These are phyloP conservation scores for Yamadazyma epiphylla DNA, from an alignment of 1,139 yeast species.

Conservation along the genomic window DNA sequence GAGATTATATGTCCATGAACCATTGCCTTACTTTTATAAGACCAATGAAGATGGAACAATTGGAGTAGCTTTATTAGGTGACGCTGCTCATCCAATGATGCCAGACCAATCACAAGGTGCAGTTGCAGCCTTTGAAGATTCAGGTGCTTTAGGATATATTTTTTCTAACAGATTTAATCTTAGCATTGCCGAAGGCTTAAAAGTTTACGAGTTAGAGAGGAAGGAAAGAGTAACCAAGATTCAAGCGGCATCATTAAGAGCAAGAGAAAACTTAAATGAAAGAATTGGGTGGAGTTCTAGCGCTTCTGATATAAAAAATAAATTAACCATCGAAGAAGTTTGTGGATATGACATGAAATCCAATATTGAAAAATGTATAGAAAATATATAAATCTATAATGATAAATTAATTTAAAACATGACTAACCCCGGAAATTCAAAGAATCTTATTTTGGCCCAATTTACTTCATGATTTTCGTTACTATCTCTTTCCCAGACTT, in stretches of 20 bases:
- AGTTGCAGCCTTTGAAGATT: constrained; percentile 34
- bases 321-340: constrained; percentile 26
- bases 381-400: neutral
- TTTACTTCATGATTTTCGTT: constrained; percentile 15
- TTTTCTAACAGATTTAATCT: constrained; percentile 15
- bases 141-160: constrained; percentile 17
- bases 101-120: constrained; percentile 42
- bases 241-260: constrained; percentile 24
- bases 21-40: constrained; percentile 19
- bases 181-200: constrained; percentile 16
- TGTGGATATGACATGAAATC: constrained; percentile 25
- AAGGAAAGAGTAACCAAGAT: constrained; percentile 23
- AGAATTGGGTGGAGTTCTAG: constrained; percentile 25
- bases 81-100: constrained; percentile 37
- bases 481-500: constrained; percentile 16
- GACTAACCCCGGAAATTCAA: constrained; percentile 18
- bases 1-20: constrained; percentile 25
- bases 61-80: constrained; percentile 29
- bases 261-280: constrained; percentile 25
- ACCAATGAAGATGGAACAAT: constrained; percentile 14
- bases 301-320: constrained; percentile 14
- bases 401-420: constrained; percentile 12
- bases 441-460: constrained; percentile 19
- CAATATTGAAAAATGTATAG: constrained; percentile 11
- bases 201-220: constrained; percentile 19